phyloP scores from a whole-genome alignment of 2,329 filamentous ascomycete genomes.

The Penicillium sp. region DNA sequence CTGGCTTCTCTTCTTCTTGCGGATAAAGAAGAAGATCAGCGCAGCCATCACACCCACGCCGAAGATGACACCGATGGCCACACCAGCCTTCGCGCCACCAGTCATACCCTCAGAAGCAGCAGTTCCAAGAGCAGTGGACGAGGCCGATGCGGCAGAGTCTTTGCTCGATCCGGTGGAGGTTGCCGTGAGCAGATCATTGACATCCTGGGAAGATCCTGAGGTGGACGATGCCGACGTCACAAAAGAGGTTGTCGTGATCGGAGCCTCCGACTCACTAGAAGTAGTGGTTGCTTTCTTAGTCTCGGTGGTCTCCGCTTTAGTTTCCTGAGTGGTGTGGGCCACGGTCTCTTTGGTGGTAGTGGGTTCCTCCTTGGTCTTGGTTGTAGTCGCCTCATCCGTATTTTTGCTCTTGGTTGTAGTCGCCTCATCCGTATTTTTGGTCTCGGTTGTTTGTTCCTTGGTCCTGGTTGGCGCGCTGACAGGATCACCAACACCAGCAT shows the following conservation, averaged over 20 bases:
- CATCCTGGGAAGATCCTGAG: conserved; percentile 16
- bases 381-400: conserved; percentile 8
- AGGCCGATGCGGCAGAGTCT: conserved; percentile 24
- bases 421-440: conserved; percentile 12
- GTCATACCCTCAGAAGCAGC: conserved; percentile 39
- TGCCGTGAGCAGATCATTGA: conserved; percentile 10
- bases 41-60: conserved; percentile 64
- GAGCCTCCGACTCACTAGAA: not conserved
- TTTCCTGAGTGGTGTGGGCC: conserved; percentile 13
- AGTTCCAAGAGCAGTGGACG: conserved; percentile 20
- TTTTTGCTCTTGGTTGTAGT: conserved; percentile 3
- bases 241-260: conserved; percentile 12
- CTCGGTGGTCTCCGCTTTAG: conserved; percentile 14
- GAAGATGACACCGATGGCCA: conserved; percentile 77
- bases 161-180: conserved; percentile 20
- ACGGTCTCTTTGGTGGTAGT: conserved; percentile 15
- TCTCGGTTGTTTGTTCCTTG: conserved; percentile 16
- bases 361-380: conserved; percentile 5
- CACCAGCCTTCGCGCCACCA: conserved; percentile 66
- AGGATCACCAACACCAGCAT: conserved; percentile 30
- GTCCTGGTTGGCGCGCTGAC: conserved; percentile 19
- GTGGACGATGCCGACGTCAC: conserved; percentile 22
- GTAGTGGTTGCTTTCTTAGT: conserved; percentile 1
- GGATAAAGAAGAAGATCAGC: conserved; percentile 70
- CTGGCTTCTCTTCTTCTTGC: conserved; percentile 64